Base-by-base conservation (phyloP, 179 eudicot genomes). In the Vitellaria paradoxa region DNA sequence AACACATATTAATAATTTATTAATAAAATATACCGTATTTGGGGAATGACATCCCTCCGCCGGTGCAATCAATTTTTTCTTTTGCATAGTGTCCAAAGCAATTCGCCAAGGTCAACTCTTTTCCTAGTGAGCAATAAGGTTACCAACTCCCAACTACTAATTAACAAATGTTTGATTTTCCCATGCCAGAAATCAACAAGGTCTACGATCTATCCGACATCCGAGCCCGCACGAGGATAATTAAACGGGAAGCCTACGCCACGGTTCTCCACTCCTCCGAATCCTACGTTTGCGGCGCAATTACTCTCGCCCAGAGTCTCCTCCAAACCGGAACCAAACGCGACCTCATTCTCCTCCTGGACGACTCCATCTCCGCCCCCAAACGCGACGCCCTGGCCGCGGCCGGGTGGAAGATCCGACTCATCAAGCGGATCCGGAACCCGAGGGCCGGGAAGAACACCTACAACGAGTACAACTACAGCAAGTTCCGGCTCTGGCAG, bases 231-330 rank as follows among this genome's bases (percentile, higher is more conserved):
- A 87, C 89, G 17, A 84, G 47, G 53, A 65, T 71, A 52, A 70
- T 59, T 3, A 87, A 76, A 47, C 86, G 88, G 17, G 94, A 96
- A 85, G 99, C 99, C 8, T 96, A 92, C 57, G 97, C 91, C 23
- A 92, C 98, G 0, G 93, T 96, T 4, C 91, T 96, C 47, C 98
- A 96, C 75, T 93, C 99, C 59, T 88, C 97, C 0, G 98, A 92
- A 68, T 69, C 85, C 13, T 96, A 96, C 70, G 96, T 96, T 15
- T 96, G 99, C 60, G 99, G 99, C 3, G 98, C 99, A 9, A 96
- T 96, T 60, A 86, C 90, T 5, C 70, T 96, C 9, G 99, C 98
- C 53, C 98, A 96, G 65, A 87, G 91, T 75, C 94, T 96, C 62
- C 81, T 89, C 50, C 84, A 72, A 57, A 81, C 92, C 0, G 90